A percentile compares a stretch with the other conserved stretches of the same genome.
These are phyloP conservation scores for Abelmoschus esculentus DNA, from an alignment of 345 rosid species.

Conservation along the genomic window DNA sequence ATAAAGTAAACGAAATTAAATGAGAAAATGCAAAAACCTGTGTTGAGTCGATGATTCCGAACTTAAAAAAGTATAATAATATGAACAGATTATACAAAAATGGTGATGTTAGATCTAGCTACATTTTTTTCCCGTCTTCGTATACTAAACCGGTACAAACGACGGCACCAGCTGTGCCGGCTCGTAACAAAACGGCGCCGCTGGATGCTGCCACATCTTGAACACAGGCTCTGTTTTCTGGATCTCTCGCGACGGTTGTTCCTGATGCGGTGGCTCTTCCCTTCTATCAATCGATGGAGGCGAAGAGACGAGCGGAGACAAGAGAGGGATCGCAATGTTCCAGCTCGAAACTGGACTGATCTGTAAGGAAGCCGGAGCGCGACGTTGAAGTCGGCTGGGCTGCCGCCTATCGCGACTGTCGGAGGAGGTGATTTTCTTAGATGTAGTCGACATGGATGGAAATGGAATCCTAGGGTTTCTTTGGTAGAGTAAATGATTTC, in stretches of 20 bases:
- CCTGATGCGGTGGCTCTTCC: conserved; percentile 28
- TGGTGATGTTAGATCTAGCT: conserved; percentile 14
- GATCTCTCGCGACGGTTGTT: conserved; percentile 13
- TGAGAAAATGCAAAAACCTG: too few relatives aligned
- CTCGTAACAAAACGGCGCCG: conserved; percentile 73
- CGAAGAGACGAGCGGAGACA: conserved; percentile 68
- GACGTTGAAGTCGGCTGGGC: conserved; percentile 69
- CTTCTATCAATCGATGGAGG: conserved; percentile 36
- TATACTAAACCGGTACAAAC: conserved; percentile 54
- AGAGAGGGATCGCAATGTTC: conserved; percentile 88
- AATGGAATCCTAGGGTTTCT: background rate
- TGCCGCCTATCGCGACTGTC: conserved; percentile 20
- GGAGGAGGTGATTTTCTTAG: conserved; percentile 20
- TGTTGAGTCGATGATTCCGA: too few relatives aligned
- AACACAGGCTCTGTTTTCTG: conserved; percentile 33
- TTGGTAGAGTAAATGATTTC: background rate
- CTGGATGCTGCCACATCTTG: conserved; percentile 96
- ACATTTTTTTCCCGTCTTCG: background rate
- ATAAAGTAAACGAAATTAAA: too few relatives aligned
- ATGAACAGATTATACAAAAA: too few relatives aligned
- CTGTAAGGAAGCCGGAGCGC: conserved; percentile 67
- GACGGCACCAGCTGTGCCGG: conserved; percentile 38
- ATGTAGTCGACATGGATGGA: conserved; percentile 16
- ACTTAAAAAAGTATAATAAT: too few relatives aligned
- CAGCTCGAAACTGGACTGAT: conserved; percentile 45